Conservation (phyloP, 768 basidiomycete species). For the Amanita molliuscula region DNA sequence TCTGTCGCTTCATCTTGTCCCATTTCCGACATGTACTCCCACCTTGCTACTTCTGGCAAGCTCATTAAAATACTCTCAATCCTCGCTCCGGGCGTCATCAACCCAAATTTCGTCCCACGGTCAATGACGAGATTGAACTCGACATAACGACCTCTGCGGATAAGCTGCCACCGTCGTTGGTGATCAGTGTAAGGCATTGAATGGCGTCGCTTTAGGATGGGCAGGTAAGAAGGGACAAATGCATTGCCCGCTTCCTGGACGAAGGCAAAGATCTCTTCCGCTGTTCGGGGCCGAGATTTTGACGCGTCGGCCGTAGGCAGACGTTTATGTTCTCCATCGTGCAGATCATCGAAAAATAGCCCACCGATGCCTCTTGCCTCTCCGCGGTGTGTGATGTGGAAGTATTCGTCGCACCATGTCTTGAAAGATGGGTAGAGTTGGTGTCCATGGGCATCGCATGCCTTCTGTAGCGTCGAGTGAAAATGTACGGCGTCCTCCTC, state of each 20-base stretch:
- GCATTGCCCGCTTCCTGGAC: conserved; percentile 63
- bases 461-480: conserved; percentile 65
- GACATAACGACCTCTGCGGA: conserved; percentile 87
- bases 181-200: conserved; percentile 46
- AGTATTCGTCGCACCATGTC: conserved; percentile 97
- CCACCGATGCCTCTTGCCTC: conserved; percentile 91
- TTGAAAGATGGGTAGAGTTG: conserved; percentile 75
- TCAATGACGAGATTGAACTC: conserved; percentile 91
- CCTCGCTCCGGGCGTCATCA: conserved; percentile 75
- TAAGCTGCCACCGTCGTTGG: conserved; percentile 85
- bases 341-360: conserved; percentile 93
- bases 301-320: conserved; percentile 26
- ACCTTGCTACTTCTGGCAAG: conserved; percentile 76
- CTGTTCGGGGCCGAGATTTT: conserved; percentile 37
- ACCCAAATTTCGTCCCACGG: conserved; percentile 80
- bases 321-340: conserved; percentile 52
- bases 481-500: conserved; percentile 83
- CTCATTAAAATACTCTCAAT: conserved; percentile 91
- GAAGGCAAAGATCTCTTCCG: conserved; percentile 69
- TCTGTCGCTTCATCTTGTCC: conserved; percentile 48
- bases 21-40: conserved; percentile 82
- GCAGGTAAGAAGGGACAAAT: conserved; percentile 86
- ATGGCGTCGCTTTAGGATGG: conserved; percentile 60
- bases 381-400: conserved; percentile 78
- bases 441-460: conserved; percentile 64